phyloP scores from a whole-genome alignment of 108 stramenopile genomes.

The Cyclotella choctawhatcheeana region DNA sequence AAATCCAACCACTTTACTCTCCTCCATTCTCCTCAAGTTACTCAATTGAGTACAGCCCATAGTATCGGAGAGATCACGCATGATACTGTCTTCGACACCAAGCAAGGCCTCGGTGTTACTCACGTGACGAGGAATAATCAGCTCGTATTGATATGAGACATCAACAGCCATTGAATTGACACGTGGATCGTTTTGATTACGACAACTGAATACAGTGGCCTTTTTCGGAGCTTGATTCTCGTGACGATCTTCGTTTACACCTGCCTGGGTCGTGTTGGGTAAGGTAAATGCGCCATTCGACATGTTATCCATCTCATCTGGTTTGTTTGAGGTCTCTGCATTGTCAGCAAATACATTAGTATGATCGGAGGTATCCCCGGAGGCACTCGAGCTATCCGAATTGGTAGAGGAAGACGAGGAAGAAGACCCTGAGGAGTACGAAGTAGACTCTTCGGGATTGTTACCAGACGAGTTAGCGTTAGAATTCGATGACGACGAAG shows the following conservation, averaged over 20 bases:
- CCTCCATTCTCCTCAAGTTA: background rate
- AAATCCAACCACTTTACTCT: background rate
- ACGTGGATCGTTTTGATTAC: background rate
- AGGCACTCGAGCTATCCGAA: background rate
- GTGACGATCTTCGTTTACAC: background rate
- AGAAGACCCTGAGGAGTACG: background rate
- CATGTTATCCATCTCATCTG: background rate
- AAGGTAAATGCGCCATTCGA: background rate
- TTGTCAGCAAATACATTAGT: background rate
- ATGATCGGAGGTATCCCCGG: background rate
- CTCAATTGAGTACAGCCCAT: background rate
- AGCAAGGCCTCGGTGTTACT: background rate
- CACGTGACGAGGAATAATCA: background rate
- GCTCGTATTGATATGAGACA: background rate
- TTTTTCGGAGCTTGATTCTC: background rate
- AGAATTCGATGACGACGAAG: background rate
- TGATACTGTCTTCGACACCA: background rate
- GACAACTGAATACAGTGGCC: background rate
- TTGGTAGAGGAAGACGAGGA: background rate
- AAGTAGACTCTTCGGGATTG: background rate
- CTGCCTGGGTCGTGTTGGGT: background rate
- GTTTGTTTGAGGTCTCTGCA: background rate
- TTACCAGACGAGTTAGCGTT: background rate
- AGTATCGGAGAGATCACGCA: slow-evolving; percentile 3
- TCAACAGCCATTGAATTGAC: background rate